Percentiles rank a stretch among this genome's conserved stretches.
Conservation (phyloP, 2,329 filamentous ascomycete genomes). For the Drechslera avenae region DNA sequence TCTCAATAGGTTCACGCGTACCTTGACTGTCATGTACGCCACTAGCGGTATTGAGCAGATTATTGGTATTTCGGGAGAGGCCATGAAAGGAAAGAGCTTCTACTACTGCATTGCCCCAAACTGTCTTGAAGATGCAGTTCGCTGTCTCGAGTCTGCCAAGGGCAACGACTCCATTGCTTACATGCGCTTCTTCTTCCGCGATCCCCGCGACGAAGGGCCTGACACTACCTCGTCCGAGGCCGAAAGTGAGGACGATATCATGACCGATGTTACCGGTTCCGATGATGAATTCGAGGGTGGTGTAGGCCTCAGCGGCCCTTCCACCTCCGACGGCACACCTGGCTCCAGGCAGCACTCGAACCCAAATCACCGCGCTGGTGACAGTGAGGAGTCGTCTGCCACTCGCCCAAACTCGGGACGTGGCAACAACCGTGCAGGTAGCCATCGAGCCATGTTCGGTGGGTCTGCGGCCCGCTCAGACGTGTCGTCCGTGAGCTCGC, state of each 20-base stretch:
- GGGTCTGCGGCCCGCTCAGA: constrained; percentile 38
- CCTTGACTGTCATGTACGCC: constrained; percentile 83
- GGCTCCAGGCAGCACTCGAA: constrained; percentile 29
- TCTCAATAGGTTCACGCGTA: constrained; percentile 83
- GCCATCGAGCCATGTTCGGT: constrained; percentile 33
- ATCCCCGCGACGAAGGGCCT: constrained; percentile 63
- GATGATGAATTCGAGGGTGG: constrained; percentile 57
- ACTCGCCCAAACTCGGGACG: constrained; percentile 54
- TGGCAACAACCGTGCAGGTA: constrained; percentile 49
- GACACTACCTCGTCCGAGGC: constrained; percentile 54
- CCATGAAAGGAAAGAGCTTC: constrained; percentile 78
- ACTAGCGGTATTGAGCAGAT: constrained; percentile 78
- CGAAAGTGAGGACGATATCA: constrained; percentile 56
- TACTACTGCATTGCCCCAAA: constrained; percentile 84
- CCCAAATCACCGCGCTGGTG: constrained; percentile 20
- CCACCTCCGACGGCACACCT: constrained; percentile 14
- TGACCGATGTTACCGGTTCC: constrained; percentile 56
- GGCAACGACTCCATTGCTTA: constrained; percentile 91
- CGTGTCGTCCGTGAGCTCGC: constrained; percentile 35
- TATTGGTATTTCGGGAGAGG: constrained; percentile 71
- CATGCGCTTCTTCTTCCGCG: constrained; percentile 81
- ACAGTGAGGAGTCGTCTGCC: constrained; percentile 25
- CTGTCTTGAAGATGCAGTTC: constrained; percentile 76
- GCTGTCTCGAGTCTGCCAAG: constrained; percentile 82
- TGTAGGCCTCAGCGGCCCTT: constrained; percentile 45